A percentile compares a stretch with the other conserved stretches of the same genome.
phyloP scores from a whole-genome alignment of 768 basidiomycete genomes.

The Pleurotus eryngii region DNA sequence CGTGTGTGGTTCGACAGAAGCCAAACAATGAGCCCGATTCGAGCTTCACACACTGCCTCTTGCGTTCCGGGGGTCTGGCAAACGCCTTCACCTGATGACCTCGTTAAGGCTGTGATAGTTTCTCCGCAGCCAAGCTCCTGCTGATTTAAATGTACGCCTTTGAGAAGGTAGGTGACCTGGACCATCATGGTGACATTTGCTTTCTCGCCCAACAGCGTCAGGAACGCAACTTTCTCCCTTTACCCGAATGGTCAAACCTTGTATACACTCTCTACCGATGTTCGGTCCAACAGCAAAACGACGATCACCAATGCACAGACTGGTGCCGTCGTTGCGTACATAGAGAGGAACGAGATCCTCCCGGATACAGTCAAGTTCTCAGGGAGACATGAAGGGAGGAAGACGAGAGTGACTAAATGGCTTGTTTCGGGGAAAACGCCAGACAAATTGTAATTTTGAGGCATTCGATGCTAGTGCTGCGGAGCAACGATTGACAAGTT shows the following conservation, averaged over 20 bases:
- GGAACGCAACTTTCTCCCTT: neutral
- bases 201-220: slow-evolving; percentile 5
- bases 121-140: too few relatives aligned
- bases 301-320: neutral
- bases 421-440: neutral
- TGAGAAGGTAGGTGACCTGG: too few relatives aligned
- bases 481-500: neutral
- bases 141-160: too few relatives aligned
- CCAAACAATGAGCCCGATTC: too few relatives aligned
- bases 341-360: slow-evolving; percentile 4
- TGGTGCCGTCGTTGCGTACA: neutral
- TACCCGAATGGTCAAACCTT: neutral
- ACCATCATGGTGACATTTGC: neutral
- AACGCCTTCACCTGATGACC: too few relatives aligned
- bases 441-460: neutral
- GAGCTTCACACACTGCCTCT: too few relatives aligned
- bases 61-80: too few relatives aligned
- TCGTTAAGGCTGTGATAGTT: too few relatives aligned
- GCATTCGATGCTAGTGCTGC: neutral
- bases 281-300: slow-evolving; percentile 3
- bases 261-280: neutral
- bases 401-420: neutral
- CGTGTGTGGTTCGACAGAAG: too few relatives aligned
- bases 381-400: neutral
- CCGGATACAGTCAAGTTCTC: slow-evolving; percentile 1